Evolutionary conservation across 768 basidiomycete genomes (phyloP).

Genomic region (Leccinum barrowsii): DNA sequence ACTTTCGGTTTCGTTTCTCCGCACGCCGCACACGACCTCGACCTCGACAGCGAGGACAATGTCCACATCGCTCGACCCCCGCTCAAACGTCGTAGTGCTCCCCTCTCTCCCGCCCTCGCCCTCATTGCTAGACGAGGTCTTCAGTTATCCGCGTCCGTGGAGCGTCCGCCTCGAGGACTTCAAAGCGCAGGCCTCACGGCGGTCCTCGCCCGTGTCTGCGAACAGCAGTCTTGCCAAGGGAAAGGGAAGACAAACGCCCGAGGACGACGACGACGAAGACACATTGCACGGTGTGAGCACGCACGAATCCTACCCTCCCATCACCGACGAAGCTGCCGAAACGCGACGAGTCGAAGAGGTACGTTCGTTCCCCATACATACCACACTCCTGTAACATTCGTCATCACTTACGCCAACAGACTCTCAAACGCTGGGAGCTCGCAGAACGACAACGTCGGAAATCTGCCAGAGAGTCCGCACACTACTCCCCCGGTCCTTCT

Average conservation of each 20-base stretch:
- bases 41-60: constrained; percentile 16
- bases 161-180: constrained; percentile 26
- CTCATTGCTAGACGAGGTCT: constrained; percentile 44
- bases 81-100: constrained; percentile 4
- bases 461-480: constrained; percentile 57
- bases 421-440: constrained; percentile 72
- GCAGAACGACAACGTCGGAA: constrained; percentile 75
- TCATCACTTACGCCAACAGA: constrained; percentile 41
- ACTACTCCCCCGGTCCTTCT: constrained; percentile 33
- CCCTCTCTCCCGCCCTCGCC: constrained; percentile 38
- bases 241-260: constrained; percentile 32
- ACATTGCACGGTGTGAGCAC: constrained; percentile 13
- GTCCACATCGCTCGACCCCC: constrained; percentile 16
- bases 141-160: constrained; percentile 35
- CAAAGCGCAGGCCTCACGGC: constrained; percentile 20
- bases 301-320: constrained; percentile 56
- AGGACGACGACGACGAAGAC: constrained; percentile 20
- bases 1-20: background rate
- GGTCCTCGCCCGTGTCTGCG: constrained; percentile 9
- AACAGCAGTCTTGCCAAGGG: constrained; percentile 12
- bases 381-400: background rate
- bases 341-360: constrained; percentile 73
- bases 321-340: constrained; percentile 61
- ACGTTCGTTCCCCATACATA: constrained; percentile 15
- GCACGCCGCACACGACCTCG: constrained; percentile 5